Base-by-base conservation (phyloP, 176 grass and related monocot genomes). In the Oryza glaberrima region DNA sequence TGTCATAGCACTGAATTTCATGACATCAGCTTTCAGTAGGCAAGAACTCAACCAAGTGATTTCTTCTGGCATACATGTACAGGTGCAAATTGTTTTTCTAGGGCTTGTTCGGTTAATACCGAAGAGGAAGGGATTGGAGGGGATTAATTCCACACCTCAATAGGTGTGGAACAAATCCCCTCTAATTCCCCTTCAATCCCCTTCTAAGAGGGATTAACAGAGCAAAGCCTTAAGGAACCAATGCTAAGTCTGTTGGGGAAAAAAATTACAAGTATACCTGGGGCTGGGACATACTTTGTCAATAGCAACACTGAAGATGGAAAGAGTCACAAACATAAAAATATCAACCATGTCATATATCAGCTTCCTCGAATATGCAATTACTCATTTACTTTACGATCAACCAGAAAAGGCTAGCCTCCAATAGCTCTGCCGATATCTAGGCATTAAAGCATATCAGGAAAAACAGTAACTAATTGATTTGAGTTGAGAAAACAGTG, bases 391-490 rank as follows among this genome's bases (percentile, higher is more conserved):
- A 49, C 9, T 41, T 46, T 2, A 45, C 2, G 2, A 78, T 56
- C n/a, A 38, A 22, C 23, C 0, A 1, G 11, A 40, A 54, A 80
- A 67, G 43, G 20, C 51, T 66, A 78, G 58, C 11, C 11, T 22
- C 44, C 61, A 45, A 44, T 25, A 66, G 15, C 72, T 79, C 34
- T 43, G 67, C 54, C 25, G 35, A 81, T 75, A 81, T 78, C 40
- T 22, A 77, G 16, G 30, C 11, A 88, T 49, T 11, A 52, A 5
- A 83, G 12, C 30, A 32, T 6, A 72, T 49, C 20, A 79, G 52
- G 20, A 73, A 71, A 85, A 67, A 65, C 17, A 40, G 5, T 28
- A 72, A 11, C 11, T 64, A 83, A 72, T 35, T 71, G 52, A 45
- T 63, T 40, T 77, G n/a, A 83, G 28, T 78, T 2, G 11, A 16